Conservation (phyloP, 257 asterid genomes). For the Linaria vulgaris region DNA sequence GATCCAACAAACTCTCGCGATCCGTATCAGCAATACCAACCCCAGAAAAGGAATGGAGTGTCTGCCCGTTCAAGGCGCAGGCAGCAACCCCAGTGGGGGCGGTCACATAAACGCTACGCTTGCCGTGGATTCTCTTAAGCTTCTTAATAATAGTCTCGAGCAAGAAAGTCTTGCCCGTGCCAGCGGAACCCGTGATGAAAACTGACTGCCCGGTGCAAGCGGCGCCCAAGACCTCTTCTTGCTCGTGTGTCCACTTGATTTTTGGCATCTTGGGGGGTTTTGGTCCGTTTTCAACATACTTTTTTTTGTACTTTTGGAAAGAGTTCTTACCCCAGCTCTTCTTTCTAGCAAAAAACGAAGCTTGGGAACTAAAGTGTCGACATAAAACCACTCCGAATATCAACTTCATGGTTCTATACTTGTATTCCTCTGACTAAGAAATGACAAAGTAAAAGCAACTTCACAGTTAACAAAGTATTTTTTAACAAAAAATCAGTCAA, state of each 20-base stretch:
- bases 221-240: conserved; percentile 49
- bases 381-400: conserved; percentile 34
- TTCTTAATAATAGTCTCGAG: conserved; percentile 42
- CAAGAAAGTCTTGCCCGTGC: conserved; percentile 70
- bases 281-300: conserved; percentile 18
- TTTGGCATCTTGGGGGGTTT: conserved; percentile 28
- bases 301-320: conserved; percentile 26
- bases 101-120: conserved; percentile 54
- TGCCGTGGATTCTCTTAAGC: conserved; percentile 54
- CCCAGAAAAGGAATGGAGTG: conserved; percentile 63
- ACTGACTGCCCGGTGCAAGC: conserved; percentile 51
- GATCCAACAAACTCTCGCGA: conserved; percentile 33
- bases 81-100: conserved; percentile 83
- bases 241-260: conserved; percentile 60
- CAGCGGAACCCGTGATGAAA: conserved; percentile 80
- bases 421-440: too few relatives aligned
- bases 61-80: conserved; percentile 49
- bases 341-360: conserved; percentile 19
- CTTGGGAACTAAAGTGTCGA: conserved; percentile 44
- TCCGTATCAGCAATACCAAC: conserved; percentile 40
- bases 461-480: too few relatives aligned
- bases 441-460: too few relatives aligned
- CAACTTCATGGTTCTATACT: conserved; percentile 16
- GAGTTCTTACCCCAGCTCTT: conserved; percentile 13
- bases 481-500: too few relatives aligned